Conservation (phyloP, 2,329 filamentous ascomycete species). For the Incumbomyces delicatus region DNA sequence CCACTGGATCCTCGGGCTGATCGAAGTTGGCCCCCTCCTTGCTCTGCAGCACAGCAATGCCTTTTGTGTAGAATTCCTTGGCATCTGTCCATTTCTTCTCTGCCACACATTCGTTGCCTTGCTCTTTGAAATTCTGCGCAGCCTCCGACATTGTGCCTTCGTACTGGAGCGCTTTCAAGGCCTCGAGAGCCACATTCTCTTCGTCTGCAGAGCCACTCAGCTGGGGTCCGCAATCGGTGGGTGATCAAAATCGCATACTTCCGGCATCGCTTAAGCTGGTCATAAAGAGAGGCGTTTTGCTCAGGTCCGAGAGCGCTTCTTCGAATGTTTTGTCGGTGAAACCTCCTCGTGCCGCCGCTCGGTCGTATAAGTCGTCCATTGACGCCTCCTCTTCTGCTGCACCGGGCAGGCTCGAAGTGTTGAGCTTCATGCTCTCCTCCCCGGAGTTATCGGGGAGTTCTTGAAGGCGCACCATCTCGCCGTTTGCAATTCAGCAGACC, state of each 20-base stretch:
- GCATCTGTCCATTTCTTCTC: constrained; percentile 68
- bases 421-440: constrained; percentile 36
- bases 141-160: constrained; percentile 84
- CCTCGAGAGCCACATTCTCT: constrained; percentile 75
- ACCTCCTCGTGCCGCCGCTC: constrained; percentile 18
- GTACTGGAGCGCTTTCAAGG: constrained; percentile 80
- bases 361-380: constrained; percentile 19
- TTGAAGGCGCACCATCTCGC: constrained; percentile 31
- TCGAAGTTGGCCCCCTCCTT: constrained; percentile 34
- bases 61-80: constrained; percentile 84
- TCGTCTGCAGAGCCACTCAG: constrained; percentile 33
- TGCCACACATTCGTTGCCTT: constrained; percentile 81
- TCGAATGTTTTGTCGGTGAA: constrained; percentile 29
- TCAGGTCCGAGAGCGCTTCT: constrained; percentile 55
- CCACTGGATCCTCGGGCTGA: constrained; percentile 42
- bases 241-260: constrained; percentile 13
- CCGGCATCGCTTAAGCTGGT: constrained; percentile 61
- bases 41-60: constrained; percentile 58
- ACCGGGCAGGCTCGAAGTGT: constrained; percentile 23
- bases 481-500: too few species aligned
- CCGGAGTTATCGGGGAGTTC: constrained; percentile 44
- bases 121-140: constrained; percentile 73
- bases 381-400: constrained; percentile 10
- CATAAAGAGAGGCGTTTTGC: constrained; percentile 84
- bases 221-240: not conserved